These are phyloP conservation scores for Biscogniauxia mediterranea DNA, from an alignment of 2,329 filamentous ascomycete species.

Conservation along the genomic window DNA sequence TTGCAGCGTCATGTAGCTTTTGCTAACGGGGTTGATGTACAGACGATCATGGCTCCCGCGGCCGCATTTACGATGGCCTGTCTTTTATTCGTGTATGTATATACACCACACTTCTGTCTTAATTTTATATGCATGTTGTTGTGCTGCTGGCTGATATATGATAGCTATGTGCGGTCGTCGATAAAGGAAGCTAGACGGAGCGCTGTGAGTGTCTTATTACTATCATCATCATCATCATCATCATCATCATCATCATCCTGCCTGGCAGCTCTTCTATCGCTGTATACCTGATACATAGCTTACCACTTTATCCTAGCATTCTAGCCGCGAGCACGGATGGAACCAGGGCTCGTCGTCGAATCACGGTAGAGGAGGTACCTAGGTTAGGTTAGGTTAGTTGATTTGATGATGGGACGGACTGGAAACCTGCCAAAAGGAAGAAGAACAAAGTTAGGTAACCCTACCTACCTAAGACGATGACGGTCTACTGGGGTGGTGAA, in stretches of 20 bases:
- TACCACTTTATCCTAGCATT: neutral
- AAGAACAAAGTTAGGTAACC: too few species aligned
- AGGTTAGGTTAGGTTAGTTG: neutral
- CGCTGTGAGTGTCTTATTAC: conserved; percentile 20
- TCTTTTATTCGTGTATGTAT: conserved; percentile 19
- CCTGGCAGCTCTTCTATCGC: neutral
- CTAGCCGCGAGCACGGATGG: neutral
- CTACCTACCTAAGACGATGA: too few species aligned
- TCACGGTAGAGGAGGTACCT: neutral
- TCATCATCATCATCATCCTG: too few species aligned
- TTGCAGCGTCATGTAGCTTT: neutral
- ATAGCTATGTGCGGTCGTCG: conserved; percentile 18
- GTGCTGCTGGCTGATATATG: neutral
- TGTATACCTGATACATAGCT: neutral
- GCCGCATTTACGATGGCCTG: conserved; percentile 26
- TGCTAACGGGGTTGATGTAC: conserved; percentile 2
- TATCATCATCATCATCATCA: too few species aligned
- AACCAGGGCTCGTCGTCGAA: too few species aligned
- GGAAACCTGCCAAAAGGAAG: too few species aligned
- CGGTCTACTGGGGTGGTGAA: too few species aligned
- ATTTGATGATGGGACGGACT: too few species aligned
- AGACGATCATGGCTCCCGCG: conserved; percentile 25
- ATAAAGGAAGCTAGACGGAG: conserved; percentile 23
- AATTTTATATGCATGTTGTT: neutral
- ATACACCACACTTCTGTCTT: neutral